Evolutionary conservation across 495 filamentous ascomycete species (phyloP), one percentile per base, ranked within the genome.

Genomic region (Cercophora samala): DNA sequence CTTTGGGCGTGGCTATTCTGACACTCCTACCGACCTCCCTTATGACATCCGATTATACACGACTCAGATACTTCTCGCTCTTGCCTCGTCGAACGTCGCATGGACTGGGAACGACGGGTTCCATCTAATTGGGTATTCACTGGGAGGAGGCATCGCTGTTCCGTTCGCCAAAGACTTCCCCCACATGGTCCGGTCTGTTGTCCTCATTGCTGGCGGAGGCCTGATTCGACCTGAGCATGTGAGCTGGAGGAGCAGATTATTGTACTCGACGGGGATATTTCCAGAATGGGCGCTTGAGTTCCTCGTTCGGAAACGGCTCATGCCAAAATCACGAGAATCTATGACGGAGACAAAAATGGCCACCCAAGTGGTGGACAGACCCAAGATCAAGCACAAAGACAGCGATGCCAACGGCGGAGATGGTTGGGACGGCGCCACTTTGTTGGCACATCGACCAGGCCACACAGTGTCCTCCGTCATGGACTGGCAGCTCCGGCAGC

Each of bases 1-100:
- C 19, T 96, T 91, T 68, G 92, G 91, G 4, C 84, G 93, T 71
- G 93, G 93, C 46, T 96, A 87, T 66, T 91, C 88, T 5, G 90
- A 92, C 68, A 81, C 85, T 0, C 93, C 93, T 3, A 74, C 83
- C 1, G 83, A 88, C 68, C 68, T 88, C 1, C 83, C 86, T 1
- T 91, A 91, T 70, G 89, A 93, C 75, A 78, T 83, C 1, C 83
- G 86, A 2, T 83, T 97, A 2, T 96, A 90, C 74, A 83, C 85
- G 19, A 84, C 86, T 1, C 89, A 93, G 76, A 91, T 96, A 51
- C 75, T 93, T 61, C 82, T 91, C 58, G 89, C 84, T 8, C 77
- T 95, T 53, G 78, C 85, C 18, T 91, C 91, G 3, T 93, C 90
- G 2, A 77, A 80, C 2, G 77, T 85, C 32, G 46, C 77, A 1